Evolutionary conservation across 2,329 filamentous ascomycete species (phyloP).

Genomic region (Sarocladiaceae sp.): DNA sequence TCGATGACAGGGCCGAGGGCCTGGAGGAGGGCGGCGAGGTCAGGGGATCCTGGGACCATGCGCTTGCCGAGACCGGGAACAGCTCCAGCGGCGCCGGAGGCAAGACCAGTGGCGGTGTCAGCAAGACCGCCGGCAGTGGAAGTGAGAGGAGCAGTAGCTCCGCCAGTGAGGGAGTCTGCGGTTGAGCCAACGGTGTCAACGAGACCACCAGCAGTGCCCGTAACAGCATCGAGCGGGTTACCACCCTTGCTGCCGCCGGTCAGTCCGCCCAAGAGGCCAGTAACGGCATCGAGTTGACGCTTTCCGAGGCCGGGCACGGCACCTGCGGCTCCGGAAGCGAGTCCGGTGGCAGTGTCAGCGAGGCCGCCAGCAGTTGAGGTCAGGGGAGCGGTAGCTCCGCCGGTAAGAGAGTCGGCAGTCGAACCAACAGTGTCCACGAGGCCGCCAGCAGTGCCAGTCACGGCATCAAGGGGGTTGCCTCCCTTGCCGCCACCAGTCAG

Average conservation of each 20-base stretch:
- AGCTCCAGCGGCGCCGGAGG: background rate
- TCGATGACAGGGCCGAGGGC: background rate
- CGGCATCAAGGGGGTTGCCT: background rate
- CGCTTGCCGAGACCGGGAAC: background rate
- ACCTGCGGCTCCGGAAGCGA: background rate
- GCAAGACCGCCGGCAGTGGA: background rate
- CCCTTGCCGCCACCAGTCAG: background rate
- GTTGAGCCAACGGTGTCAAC: background rate
- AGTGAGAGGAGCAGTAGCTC: background rate
- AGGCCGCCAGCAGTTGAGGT: background rate
- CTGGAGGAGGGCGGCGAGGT: background rate
- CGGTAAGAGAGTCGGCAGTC: background rate
- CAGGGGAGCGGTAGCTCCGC: background rate
- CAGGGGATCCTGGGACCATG: background rate
- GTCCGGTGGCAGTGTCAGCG: no score
- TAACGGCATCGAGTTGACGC: no score
- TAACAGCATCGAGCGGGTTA: background rate
- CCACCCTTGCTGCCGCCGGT: background rate
- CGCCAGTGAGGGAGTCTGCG: background rate
- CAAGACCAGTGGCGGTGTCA: no score
- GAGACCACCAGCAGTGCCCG: background rate
- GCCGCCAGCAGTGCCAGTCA: background rate
- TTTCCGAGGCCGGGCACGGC: background rate
- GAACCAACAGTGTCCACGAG: background rate
- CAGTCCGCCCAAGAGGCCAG: background rate